phyloP scores from a whole-genome alignment of 169 alveolate genomes.

The Babesia ovata region DNA sequence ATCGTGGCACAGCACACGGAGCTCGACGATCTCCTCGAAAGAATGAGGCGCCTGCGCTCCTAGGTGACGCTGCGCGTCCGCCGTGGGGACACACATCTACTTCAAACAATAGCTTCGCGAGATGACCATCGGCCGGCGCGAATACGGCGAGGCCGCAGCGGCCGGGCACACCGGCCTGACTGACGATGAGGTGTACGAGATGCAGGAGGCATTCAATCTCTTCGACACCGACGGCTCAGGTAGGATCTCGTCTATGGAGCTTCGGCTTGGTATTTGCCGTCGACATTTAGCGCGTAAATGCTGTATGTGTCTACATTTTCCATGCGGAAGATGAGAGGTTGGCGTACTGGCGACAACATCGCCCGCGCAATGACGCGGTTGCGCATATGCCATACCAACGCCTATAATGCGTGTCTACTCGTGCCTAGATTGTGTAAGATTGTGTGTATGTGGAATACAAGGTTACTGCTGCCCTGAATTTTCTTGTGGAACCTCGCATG shows the following conservation, averaged over 20 bases:
- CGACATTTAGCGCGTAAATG: no score
- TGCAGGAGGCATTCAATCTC: constrained; percentile 97
- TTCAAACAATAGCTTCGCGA: not conserved
- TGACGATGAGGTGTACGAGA: constrained; percentile 98
- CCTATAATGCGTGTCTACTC: not conserved
- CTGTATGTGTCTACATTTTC: no score
- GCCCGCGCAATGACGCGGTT: not conserved
- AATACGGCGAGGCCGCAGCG: constrained; percentile 71
- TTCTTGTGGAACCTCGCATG: no score
- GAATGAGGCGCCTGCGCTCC: constrained; percentile 33
- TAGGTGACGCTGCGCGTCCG: constrained; percentile 3
- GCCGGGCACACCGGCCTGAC: constrained; percentile 88
- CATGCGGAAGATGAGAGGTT: no score
- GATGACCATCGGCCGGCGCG: constrained; percentile 59
- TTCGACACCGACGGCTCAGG: constrained; percentile 99
- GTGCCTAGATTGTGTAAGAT: not conserved
- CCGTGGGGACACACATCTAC: constrained; percentile 39
- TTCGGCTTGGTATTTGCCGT: no score
- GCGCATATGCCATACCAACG: not conserved
- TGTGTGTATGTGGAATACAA: not conserved
- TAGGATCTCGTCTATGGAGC: constrained; percentile 2
- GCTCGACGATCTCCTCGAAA: constrained; percentile 33
- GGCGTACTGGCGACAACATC: not conserved
- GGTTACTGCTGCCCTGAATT: no score
- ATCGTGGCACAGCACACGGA: constrained; percentile 30